These are phyloP conservation scores for Nothopassalora personata DNA, from an alignment of 2,329 filamentous ascomycete species.

Conservation along the genomic window DNA sequence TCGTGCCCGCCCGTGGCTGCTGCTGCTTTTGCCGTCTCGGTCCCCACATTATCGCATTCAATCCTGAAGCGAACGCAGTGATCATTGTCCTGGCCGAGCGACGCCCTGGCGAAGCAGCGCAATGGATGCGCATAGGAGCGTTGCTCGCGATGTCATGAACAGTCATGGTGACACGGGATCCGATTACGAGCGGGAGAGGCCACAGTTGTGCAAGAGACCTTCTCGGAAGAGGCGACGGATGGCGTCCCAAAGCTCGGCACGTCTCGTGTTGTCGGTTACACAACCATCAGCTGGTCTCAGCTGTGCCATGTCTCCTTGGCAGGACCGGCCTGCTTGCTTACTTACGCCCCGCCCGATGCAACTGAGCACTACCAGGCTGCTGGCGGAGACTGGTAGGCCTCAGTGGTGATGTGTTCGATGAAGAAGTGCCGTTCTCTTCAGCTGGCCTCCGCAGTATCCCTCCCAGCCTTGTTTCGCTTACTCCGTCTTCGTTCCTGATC, in stretches of 20 bases:
- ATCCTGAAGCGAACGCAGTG: too few species aligned
- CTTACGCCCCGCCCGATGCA: neutral
- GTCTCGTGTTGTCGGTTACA: neutral
- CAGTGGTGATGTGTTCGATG: neutral
- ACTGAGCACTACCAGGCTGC: neutral
- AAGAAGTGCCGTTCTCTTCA: neutral
- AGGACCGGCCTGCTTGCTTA: neutral
- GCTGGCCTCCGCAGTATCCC: constrained; percentile 2
- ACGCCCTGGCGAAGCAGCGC: too few species aligned
- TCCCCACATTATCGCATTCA: too few species aligned
- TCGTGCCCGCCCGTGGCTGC: too few species aligned
- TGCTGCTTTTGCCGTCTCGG: too few species aligned
- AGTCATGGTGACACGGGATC: neutral
- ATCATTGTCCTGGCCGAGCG: too few species aligned
- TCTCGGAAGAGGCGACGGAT: neutral
- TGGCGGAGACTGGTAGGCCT: neutral
- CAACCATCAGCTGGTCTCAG: neutral
- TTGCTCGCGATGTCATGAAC: neutral
- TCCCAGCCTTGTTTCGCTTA: constrained; percentile 1
- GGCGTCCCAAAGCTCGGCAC: neutral
- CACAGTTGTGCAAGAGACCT: neutral
- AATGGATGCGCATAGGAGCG: neutral
- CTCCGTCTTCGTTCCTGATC: constrained; percentile 3
- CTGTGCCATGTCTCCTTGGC: neutral
- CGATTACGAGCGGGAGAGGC: neutral